These are phyloP conservation scores for Phytophthora tubulina DNA, from an alignment of 352 stramenopile genomes.

Conservation along the genomic window DNA sequence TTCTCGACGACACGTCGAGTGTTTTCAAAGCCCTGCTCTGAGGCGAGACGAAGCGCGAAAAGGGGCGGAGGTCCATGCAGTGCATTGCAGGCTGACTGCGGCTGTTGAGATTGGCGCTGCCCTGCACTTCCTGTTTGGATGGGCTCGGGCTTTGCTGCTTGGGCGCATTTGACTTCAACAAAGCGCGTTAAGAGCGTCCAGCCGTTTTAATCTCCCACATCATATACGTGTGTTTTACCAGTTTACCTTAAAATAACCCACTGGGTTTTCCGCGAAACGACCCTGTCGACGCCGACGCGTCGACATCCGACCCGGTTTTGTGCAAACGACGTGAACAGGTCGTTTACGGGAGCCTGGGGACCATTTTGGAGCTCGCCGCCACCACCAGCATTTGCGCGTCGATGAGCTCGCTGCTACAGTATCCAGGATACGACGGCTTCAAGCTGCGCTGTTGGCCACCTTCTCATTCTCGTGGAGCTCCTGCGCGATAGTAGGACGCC, in stretches of 20 bases:
- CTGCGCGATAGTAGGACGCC: not conserved
- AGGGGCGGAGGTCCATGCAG: slow-evolving; percentile 2
- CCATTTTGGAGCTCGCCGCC: not conserved
- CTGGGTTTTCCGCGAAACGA: not conserved
- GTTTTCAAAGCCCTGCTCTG: not conserved
- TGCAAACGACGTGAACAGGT: slow-evolving; percentile 7
- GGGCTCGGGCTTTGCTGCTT: slow-evolving; percentile 24
- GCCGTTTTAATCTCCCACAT: not conserved
- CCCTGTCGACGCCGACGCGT: slow-evolving; percentile 6
- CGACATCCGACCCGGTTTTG: not conserved
- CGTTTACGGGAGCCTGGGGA: slow-evolving; percentile 2
- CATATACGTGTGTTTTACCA: not conserved
- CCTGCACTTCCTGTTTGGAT: slow-evolving; percentile 2
- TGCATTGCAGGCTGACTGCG: not conserved
- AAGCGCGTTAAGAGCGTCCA: slow-evolving; percentile 4
- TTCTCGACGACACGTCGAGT: slow-evolving; percentile 32
- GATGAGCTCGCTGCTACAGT: not conserved
- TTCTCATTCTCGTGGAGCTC: slow-evolving; percentile 19
- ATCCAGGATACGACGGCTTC: not conserved
- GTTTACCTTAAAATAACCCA: not conserved
- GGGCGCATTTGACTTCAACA: slow-evolving; percentile 28
- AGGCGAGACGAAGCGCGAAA: slow-evolving; percentile 10
- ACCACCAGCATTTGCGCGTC: slow-evolving; percentile 13
- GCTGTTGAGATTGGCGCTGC: slow-evolving; percentile 13
- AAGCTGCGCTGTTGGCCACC: slow-evolving; percentile 6